Evolutionary conservation across 345 rosid species (phyloP).

Genomic region (Atalantia buxifolia): DNA sequence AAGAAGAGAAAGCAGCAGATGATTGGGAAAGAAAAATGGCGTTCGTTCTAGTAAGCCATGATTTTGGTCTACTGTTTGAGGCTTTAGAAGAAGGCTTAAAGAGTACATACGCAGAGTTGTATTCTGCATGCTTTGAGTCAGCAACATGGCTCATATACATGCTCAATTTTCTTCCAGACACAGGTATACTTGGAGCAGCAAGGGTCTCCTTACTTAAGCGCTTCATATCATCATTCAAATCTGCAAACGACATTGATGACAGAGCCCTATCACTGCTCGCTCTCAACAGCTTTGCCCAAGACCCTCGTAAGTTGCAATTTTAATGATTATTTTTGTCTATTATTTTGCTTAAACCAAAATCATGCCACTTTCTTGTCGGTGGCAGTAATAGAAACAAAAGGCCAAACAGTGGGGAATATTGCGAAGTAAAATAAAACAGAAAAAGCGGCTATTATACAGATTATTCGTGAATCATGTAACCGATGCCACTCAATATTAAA

Average conservation of each 20-base stretch:
- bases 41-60: constrained; percentile 56
- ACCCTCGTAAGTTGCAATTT: constrained; percentile 40
- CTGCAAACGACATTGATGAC: constrained; percentile 50
- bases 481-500: background rate
- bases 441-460: background rate
- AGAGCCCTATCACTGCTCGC: constrained; percentile 59
- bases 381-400: background rate
- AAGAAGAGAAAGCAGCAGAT: constrained; percentile 59
- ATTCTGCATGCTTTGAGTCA: constrained; percentile 48
- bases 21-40: constrained; percentile 67
- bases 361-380: background rate
- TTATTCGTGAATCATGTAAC: background rate
- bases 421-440: background rate
- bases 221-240: constrained; percentile 44
- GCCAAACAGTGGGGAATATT: background rate
- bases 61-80: constrained; percentile 64
- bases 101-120: constrained; percentile 39
- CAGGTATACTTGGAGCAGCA: constrained; percentile 62
- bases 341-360: background rate
- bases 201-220: constrained; percentile 60
- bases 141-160: constrained; percentile 62
- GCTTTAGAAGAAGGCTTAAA: constrained; percentile 62
- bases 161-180: constrained; percentile 57
- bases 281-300: constrained; percentile 51
- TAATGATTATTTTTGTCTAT: background rate